Evolutionary conservation across 75 land plant genomes (phyloP).

Genomic region (Cryptomeria japonica): DNA sequence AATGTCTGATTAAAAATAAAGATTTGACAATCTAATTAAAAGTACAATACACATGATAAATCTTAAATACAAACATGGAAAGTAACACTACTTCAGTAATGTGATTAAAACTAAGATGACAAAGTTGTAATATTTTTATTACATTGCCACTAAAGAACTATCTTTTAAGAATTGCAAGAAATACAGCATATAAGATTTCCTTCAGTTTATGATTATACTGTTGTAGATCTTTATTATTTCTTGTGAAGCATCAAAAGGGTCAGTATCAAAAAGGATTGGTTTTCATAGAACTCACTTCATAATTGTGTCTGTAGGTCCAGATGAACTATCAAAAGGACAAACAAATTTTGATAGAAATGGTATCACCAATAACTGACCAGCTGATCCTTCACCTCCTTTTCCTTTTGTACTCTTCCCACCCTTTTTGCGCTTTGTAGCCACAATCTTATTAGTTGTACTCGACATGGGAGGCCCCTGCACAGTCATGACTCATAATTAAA

Average conservation of each 20-base stretch:
- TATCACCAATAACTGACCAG: slow-evolving; percentile 78
- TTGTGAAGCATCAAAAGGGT: background rate
- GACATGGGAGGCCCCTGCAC: slow-evolving; percentile 75
- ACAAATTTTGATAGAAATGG: slow-evolving; percentile 81
- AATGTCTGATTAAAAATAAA: background rate
- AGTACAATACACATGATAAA: background rate
- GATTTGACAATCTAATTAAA: background rate
- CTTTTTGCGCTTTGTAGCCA: slow-evolving; percentile 72
- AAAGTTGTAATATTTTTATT: background rate
- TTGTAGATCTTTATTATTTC: background rate
- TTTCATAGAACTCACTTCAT: slow-evolving; percentile 30
- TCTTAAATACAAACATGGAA: background rate
- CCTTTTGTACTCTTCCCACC: slow-evolving; percentile 51
- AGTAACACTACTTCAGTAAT: background rate
- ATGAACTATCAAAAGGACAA: slow-evolving; percentile 53
- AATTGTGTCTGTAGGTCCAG: slow-evolving; percentile 21
- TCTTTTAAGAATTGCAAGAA: background rate
- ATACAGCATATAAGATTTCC: background rate
- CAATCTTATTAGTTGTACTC: slow-evolving; percentile 24
- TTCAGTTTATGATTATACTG: background rate
- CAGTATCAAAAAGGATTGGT: background rate
- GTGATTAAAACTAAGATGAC: background rate
- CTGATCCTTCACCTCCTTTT: slow-evolving; percentile 41
- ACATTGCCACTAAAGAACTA: background rate
- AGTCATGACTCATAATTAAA: background rate